Conservation (phyloP, 2,329 filamentous ascomycete genomes). For the Sporothrix dimorphospora region DNA sequence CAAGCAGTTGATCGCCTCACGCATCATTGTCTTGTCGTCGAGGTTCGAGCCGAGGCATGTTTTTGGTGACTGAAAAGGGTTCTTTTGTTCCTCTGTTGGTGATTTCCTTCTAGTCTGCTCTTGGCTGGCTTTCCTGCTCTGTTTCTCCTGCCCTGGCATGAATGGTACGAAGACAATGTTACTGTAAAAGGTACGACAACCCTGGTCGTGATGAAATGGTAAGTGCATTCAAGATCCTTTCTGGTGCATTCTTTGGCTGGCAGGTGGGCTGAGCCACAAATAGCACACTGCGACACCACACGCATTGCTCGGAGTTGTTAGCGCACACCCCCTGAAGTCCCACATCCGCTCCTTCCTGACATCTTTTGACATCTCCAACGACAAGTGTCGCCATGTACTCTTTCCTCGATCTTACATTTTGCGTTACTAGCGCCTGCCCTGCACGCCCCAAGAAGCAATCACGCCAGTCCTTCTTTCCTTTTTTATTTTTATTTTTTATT, state of each 20-base stretch:
- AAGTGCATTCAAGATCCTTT: neutral
- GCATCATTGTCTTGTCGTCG: neutral
- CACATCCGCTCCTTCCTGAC: neutral
- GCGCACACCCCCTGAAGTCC: slow-evolving; percentile 2
- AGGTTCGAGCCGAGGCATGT: neutral
- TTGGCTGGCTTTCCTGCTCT: neutral
- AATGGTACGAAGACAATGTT: neutral
- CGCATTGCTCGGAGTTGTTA: neutral
- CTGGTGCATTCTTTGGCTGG: neutral
- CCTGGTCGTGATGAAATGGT: neutral
- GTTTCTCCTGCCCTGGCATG: neutral
- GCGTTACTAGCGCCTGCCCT: slow-evolving; percentile 4
- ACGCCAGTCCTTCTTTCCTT: neutral
- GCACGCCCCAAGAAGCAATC: neutral
- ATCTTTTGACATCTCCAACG: slow-evolving; percentile 11
- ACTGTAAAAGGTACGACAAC: no score
- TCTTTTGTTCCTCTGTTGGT: slow-evolving; percentile 1
- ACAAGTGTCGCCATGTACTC: slow-evolving; percentile 1
- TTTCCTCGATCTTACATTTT: slow-evolving; percentile 5
- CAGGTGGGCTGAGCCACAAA: slow-evolving; percentile 5
- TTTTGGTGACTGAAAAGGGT: neutral
- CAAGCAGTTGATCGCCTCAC: neutral
- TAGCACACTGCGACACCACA: neutral
- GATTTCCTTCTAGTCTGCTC: slow-evolving; percentile 6
- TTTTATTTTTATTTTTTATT: no score